Evolutionary conservation across 768 basidiomycete species (phyloP), one percentile per base, ranked within the genome.

Genomic region (Suillus subalutaceus): DNA sequence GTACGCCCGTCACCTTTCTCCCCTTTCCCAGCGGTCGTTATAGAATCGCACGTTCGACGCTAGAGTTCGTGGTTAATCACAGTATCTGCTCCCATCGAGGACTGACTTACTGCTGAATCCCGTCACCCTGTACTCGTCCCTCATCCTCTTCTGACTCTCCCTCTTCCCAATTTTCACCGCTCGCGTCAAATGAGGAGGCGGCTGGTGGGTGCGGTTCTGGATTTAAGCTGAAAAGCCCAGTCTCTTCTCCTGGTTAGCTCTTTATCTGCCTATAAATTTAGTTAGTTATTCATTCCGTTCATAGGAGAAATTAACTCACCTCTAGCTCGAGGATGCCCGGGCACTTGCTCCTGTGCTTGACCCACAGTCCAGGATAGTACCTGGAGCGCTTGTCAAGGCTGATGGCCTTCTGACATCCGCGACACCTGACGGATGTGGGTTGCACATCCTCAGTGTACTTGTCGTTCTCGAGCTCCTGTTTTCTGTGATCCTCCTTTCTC

Each of bases 311-410:
- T 50, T 7, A 23, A 6, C 48, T 50, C 23, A 15, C 48, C 48
- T 23, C 48, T 23, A 50, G 23, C 48, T 23, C 23, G 23, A 23
- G 48, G 48, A 50, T 32, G 52, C 59, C 46, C 23, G 67, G 72
- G 41, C 43, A 50, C 23, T 13, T 50, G 6, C 48, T 23, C 55
- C 63, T 72, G 65, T 79, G 79, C 64, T 79, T 79, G 63, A 55
- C 35, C 78, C 78, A 79, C 9, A 79, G 40, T 9, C 78, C 78
- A 30, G 78, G 78, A 59, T 79, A 79, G 68, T 79, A 80, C 32
- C 65, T 61, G 3, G 71, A 76, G 53, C 78, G 63, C 60, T 75
- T 75, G 56, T 79, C 78, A n/a, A 79, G 72, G 40, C 73, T 75
- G 57, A 79, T 79, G 20, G 61, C 68, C 65, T 63, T 78, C 32